phyloP scores from a whole-genome alignment of 306 rosid species.

The Vicia sativa region DNA sequence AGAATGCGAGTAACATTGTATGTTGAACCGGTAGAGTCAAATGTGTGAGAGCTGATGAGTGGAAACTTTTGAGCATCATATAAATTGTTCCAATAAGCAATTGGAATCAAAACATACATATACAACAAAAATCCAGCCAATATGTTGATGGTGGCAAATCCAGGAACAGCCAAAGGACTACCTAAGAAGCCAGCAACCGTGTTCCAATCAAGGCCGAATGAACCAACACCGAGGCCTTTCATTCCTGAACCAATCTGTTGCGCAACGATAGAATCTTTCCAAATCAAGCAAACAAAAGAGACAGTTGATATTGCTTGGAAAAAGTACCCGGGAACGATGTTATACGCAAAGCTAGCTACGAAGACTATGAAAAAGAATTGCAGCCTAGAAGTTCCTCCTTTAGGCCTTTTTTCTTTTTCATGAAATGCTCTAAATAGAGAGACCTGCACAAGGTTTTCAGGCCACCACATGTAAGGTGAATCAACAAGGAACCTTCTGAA shows the following conservation, averaged over 20 bases:
- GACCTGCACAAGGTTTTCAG: conserved; percentile 70
- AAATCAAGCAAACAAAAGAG: conserved; percentile 41
- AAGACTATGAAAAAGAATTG: conserved; percentile 67
- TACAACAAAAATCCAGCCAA: conserved; percentile 54
- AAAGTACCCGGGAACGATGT: conserved; percentile 59
- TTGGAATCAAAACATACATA: conserved; percentile 59
- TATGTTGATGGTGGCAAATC: conserved; percentile 61
- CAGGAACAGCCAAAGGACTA: conserved; percentile 78
- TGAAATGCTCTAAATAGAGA: conserved; percentile 87
- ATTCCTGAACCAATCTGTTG: conserved; percentile 78
- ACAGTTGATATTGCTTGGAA: conserved; percentile 58
- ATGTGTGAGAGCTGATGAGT: conserved; percentile 66
- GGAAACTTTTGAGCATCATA: conserved; percentile 79
- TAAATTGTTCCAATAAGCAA: conserved; percentile 66
- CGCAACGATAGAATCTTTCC: conserved; percentile 66
- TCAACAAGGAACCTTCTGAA: conserved; percentile 74
- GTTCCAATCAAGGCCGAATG: conserved; percentile 79
- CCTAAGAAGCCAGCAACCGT: conserved; percentile 76
- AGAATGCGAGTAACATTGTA: conserved; percentile 61
- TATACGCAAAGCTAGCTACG: conserved; percentile 60
- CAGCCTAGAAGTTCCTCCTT: conserved; percentile 56
- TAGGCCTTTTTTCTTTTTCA: conserved; percentile 73
- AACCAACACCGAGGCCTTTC: conserved; percentile 70
- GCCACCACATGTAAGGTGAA: conserved; percentile 95
- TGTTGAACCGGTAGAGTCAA: conserved; percentile 53